Conservation (phyloP, 495 filamentous ascomycete species). For the Pseudevernia furfuracea region DNA sequence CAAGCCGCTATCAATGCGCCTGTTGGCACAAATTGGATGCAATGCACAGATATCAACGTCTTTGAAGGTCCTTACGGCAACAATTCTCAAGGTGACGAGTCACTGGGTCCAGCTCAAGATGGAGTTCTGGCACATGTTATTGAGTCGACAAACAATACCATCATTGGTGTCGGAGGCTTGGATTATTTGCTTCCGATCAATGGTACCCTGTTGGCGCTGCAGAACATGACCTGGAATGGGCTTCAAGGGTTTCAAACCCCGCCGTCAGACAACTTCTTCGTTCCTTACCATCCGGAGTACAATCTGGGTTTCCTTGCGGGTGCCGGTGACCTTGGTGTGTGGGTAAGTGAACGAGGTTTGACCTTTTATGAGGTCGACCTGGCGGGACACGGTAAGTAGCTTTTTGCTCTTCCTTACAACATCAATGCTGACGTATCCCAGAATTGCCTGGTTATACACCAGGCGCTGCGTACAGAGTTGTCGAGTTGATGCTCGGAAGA, state of each 20-base stretch:
- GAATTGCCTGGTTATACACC: conserved; percentile 45
- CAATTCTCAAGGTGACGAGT: conserved; percentile 11
- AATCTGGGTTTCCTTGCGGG: conserved; percentile 31
- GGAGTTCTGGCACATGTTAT: conserved; percentile 54
- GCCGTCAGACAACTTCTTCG: conserved; percentile 37
- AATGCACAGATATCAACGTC: conserved; percentile 37
- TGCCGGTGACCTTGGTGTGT: conserved; percentile 42
- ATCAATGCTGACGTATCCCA: background rate
- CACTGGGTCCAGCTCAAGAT: conserved; percentile 26
- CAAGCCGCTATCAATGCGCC: conserved; percentile 54
- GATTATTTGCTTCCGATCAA: conserved; percentile 54
- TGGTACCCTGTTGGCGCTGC: conserved; percentile 55
- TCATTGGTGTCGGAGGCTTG: conserved; percentile 51
- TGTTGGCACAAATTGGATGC: conserved; percentile 32
- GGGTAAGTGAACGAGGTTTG: conserved; percentile 47
- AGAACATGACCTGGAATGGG: conserved; percentile 65
- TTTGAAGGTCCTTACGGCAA: conserved; percentile 36
- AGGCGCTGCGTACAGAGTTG: conserved; percentile 43
- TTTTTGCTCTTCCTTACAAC: background rate
- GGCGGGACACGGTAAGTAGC: conserved; percentile 19
- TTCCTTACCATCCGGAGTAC: conserved; percentile 42
- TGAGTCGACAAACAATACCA: conserved; percentile 51
- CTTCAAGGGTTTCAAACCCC: conserved; percentile 48
- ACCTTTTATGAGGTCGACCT: conserved; percentile 35
- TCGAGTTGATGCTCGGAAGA: conserved; percentile 50